These are phyloP conservation scores for Lasiosphaeris hirsuta DNA, from an alignment of 495 filamentous ascomycete genomes.

Conservation along the genomic window DNA sequence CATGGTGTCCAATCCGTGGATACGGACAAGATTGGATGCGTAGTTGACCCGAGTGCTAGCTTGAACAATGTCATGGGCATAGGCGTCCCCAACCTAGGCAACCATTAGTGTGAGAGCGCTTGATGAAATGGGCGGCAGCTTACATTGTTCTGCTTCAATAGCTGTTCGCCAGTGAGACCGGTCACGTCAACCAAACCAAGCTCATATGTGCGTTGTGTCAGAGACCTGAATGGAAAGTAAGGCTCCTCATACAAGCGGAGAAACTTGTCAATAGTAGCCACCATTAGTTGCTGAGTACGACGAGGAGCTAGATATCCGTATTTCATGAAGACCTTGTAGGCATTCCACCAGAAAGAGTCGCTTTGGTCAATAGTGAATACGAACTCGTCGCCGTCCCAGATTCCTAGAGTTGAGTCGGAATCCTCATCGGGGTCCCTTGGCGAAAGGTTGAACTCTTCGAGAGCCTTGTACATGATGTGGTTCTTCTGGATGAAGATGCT, in stretches of 20 bases:
- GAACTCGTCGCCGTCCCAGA: slow-evolving; percentile 81
- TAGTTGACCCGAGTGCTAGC: slow-evolving; percentile 94
- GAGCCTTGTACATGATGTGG: slow-evolving; percentile 71
- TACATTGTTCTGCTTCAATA: slow-evolving; percentile 62
- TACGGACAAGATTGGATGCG: slow-evolving; percentile 76
- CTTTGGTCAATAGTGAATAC: slow-evolving; percentile 57
- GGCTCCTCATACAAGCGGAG: slow-evolving; percentile 77
- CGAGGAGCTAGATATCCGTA: slow-evolving; percentile 75
- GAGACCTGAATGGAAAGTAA: slow-evolving; percentile 75
- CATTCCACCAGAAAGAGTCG: slow-evolving; percentile 67
- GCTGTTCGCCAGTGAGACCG: slow-evolving; percentile 65
- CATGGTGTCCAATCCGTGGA: slow-evolving; percentile 90
- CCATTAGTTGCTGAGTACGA: slow-evolving; percentile 68
- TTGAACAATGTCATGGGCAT: slow-evolving; percentile 83
- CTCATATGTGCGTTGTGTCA: slow-evolving; percentile 62
- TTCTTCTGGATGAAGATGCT: slow-evolving; percentile 92
- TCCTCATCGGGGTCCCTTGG: slow-evolving; percentile 30
- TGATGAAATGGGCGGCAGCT: slow-evolving; percentile 5
- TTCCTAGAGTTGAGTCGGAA: slow-evolving; percentile 55
- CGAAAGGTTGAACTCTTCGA: slow-evolving; percentile 65
- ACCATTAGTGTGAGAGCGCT: not conserved
- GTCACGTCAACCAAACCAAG: slow-evolving; percentile 64
- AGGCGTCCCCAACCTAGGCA: slow-evolving; percentile 56
- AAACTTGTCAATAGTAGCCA: slow-evolving; percentile 67
- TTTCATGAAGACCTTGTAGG: slow-evolving; percentile 74